Percentiles rank a stretch among this genome's conserved stretches.
Evolutionary conservation across 108 stramenopile genomes (phyloP).

Genomic region (Stephanodiscus triporus): DNA sequence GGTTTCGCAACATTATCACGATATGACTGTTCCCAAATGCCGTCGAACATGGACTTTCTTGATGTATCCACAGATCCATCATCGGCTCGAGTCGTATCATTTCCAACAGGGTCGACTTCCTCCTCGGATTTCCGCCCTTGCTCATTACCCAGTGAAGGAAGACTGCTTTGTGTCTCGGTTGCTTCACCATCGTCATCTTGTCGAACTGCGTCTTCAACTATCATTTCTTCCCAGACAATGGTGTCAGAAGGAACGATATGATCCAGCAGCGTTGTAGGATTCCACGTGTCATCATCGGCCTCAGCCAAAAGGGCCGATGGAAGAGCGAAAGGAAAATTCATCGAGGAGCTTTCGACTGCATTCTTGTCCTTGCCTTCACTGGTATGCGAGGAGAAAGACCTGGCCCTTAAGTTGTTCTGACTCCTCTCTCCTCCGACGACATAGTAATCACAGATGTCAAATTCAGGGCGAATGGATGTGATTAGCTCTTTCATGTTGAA

Average conservation of each 20-base stretch:
- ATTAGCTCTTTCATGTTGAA: constrained; percentile 34
- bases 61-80: constrained; percentile 6
- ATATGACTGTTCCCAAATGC: constrained; percentile 48
- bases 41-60: constrained; percentile 33
- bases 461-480: constrained; percentile 39
- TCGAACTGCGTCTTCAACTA: neutral
- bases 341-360: neutral
- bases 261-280: constrained; percentile 13
- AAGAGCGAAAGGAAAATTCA: constrained; percentile 18
- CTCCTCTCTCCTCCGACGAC: neutral
- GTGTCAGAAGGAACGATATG: neutral
- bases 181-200: neutral
- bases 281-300: constrained; percentile 41
- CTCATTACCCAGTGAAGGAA: neutral
- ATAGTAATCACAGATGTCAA: constrained; percentile 13
- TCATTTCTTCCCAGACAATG: neutral
- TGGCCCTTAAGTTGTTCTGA: neutral
- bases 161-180: neutral
- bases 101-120: neutral
- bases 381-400: constrained; percentile 10
- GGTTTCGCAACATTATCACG: constrained; percentile 20
- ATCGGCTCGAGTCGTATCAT: constrained; percentile 2
- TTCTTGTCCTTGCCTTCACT: constrained; percentile 4
- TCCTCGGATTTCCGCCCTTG: neutral
- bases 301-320: constrained; percentile 34